These are phyloP conservation scores for Chaetomium sp. DNA, from an alignment of 2,329 filamentous ascomycete genomes.

Conservation along the genomic window DNA sequence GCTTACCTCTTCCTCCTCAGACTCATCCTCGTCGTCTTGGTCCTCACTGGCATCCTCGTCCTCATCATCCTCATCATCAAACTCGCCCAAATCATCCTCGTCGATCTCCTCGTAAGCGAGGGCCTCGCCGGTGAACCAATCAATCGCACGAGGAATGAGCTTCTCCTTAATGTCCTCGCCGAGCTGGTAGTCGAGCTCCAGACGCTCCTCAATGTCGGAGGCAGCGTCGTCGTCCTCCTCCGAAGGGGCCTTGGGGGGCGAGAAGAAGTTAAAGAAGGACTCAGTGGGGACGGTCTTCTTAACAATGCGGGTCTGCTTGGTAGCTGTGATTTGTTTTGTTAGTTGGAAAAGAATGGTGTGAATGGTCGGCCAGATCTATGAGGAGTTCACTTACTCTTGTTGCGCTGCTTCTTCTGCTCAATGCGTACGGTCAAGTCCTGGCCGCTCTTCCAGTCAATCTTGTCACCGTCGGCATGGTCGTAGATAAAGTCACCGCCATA, in stretches of 20 bases:
- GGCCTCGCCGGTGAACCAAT: conserved; percentile 99
- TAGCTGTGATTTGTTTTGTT: conserved; percentile 53
- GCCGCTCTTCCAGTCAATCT: conserved; percentile 92
- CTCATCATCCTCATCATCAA: conserved; percentile 91
- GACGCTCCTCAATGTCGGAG: conserved; percentile 90
- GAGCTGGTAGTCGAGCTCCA: conserved; percentile 97
- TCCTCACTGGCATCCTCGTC: conserved; percentile 83
- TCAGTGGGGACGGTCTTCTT: conserved; percentile 99
- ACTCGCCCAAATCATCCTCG: conserved; percentile 75
- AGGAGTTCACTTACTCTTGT: conserved; percentile 70
- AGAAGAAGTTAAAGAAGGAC: conserved; percentile 99
- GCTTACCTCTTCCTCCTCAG: conserved; percentile 65
- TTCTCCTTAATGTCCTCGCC: conserved; percentile 99
- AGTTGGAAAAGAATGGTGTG: too few relatives aligned
- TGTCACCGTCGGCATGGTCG: conserved; percentile 95
- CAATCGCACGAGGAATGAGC: conserved; percentile 93
- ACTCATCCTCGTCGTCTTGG: conserved; percentile 70
- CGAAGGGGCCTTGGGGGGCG: conserved; percentile 78
- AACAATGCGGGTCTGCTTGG: conserved; percentile 96
- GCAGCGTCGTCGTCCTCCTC: conserved; percentile 71
- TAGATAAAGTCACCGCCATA: conserved; percentile 99
- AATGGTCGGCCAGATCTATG: background rate
- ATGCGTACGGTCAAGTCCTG: conserved; percentile 91
- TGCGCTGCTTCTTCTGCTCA: conserved; percentile 99
- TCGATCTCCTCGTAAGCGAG: conserved; percentile 93